Evolutionary conservation across 1,139 yeast genomes (phyloP).

Genomic region (Pichia sp.): DNA sequence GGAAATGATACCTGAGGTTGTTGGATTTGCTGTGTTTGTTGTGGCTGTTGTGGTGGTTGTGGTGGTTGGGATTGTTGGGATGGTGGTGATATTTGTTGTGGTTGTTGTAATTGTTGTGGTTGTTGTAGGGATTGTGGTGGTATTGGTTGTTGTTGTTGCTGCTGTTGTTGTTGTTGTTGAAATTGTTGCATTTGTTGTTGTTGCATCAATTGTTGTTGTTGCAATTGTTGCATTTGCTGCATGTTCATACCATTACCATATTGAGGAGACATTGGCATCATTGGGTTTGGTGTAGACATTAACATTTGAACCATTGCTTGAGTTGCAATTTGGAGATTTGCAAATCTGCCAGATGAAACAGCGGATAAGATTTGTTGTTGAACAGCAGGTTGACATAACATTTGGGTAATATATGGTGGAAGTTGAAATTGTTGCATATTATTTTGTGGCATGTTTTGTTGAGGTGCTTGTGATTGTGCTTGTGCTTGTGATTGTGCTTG

Average conservation of each 20-base stretch:
- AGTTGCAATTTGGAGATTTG: constrained; percentile 27
- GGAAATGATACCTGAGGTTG: constrained; percentile 8
- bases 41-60: not conserved
- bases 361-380: constrained; percentile 29
- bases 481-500: constrained; percentile 24
- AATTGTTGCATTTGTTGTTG: constrained; percentile 27
- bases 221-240: constrained; percentile 18
- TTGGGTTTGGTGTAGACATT: constrained; percentile 22
- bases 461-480: constrained; percentile 24
- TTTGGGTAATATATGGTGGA: constrained; percentile 26
- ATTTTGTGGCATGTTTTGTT: constrained; percentile 8
- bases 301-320: constrained; percentile 29
- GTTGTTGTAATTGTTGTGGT: constrained; percentile 5
- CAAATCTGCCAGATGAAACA: constrained; percentile 29
- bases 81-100: constrained; percentile 2
- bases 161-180: constrained; percentile 24
- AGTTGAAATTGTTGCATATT: constrained; percentile 16
- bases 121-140: constrained; percentile 18
- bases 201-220: constrained; percentile 27
- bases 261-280: constrained; percentile 21
- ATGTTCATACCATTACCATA: constrained; percentile 15
- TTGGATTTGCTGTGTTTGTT: not conserved
- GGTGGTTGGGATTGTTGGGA: constrained; percentile 6
- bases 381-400: constrained; percentile 27
- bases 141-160: constrained; percentile 30